Percentiles rank a stretch among this genome's conserved stretches.
These are phyloP conservation scores for Ustilago sp. DNA, from an alignment of 1,284 basidiomycete genomes.

Conservation along the genomic window DNA sequence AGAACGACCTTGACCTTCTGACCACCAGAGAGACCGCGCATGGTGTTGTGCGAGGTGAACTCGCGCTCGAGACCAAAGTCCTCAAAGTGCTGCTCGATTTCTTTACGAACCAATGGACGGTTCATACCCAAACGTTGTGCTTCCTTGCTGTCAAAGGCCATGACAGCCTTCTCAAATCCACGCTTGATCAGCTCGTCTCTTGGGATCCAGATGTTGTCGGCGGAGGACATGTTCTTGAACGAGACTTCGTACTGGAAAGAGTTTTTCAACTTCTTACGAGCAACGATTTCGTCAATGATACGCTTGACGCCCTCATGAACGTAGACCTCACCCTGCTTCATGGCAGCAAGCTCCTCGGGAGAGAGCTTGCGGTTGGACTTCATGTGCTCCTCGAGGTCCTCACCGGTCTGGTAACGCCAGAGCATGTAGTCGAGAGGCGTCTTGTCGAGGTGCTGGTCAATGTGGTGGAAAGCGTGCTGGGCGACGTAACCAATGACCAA, in stretches of 20 bases:
- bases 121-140: constrained; percentile 68
- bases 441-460: constrained; percentile 70
- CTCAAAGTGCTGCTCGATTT: constrained; percentile 70
- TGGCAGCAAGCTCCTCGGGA: constrained; percentile 61
- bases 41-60: constrained; percentile 70
- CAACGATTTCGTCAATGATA: constrained; percentile 67
- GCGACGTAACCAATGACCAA: constrained; percentile 70
- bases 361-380: constrained; percentile 63
- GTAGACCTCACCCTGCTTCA: constrained; percentile 69
- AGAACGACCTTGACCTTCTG: constrained; percentile 70
- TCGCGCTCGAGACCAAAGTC: constrained; percentile 69
- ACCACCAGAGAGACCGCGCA: constrained; percentile 70
- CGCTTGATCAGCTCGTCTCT: constrained; percentile 67
- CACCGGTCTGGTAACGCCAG: constrained; percentile 70
- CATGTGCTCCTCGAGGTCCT: constrained; percentile 69
- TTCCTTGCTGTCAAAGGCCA: constrained; percentile 66
- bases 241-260: constrained; percentile 70
- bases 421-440: constrained; percentile 70
- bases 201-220: constrained; percentile 68
- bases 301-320: constrained; percentile 69
- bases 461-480: constrained; percentile 70
- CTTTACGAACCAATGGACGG: constrained; percentile 68
- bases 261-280: constrained; percentile 70
- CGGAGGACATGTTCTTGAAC: constrained; percentile 69
- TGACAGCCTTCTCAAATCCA: constrained; percentile 67